Evolutionary conservation across 441 rosid genomes (phyloP), one percentile per base, ranked within the genome.

Genomic region (Aquilaria agallochum): DNA sequence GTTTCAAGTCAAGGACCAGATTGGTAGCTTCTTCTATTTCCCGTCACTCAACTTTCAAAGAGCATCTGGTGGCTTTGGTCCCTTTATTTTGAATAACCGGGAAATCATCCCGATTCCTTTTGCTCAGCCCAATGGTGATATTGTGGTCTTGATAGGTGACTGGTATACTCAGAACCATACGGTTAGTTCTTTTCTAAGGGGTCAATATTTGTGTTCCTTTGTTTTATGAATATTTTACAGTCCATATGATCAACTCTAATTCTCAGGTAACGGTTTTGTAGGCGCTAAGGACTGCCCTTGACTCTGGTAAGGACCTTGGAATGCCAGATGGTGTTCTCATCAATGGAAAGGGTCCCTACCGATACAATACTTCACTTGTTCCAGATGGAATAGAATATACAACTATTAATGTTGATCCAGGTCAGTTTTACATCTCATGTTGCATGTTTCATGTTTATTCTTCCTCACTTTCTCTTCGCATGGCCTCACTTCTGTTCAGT

Each of bases 271-370:
- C 40, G 5, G 46, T 44, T 58, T 73, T 55, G 64, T 56, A 93
- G 98, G 97, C 87, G 6, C 68, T 93, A 76, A 88, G 88, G 76
- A 62, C 68, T 11, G 68, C 34, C 33, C 88, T 93, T 55, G 96
- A 88, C 68, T 80, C 88, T 53, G 98, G 98, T 52, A 76, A 88
- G 60, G 96, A 90, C 32, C 97, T 93, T 30, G 98, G 87, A 34
- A 80, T 93, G 89, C 98, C 98, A 0, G 95, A 84, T 69, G 97
- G 96, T 56, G 98, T 93, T 73, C 84, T 93, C 47, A 90, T 93
- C 56, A 93, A 93, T 59, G 98, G 98, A 57, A 93, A 85, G 76
- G 98, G 98, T 55, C 96, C 98, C 32, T 93, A 70, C 72, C 67
- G 73, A 65, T 90, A 93, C 75, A 93, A 90, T 71, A 68, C 70